Percentiles rank a stretch among this genome's conserved stretches.
Evolutionary conservation across 768 basidiomycete genomes (phyloP).

Genomic region (Podaxis sp.): DNA sequence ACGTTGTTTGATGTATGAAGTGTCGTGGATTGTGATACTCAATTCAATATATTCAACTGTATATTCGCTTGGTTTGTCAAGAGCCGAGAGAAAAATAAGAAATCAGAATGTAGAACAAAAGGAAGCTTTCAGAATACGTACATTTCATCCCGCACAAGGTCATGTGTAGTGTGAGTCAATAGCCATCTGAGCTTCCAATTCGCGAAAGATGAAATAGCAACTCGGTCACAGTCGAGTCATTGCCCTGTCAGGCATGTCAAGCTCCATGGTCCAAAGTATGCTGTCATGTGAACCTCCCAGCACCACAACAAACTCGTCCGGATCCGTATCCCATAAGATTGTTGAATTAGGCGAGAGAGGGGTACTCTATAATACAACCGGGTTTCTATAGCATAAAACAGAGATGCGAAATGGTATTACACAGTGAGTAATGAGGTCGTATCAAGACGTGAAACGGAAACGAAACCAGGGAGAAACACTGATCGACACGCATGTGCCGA

Average conservation of each 20-base stretch:
- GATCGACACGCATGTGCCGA: not conserved
- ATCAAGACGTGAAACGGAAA: not conserved
- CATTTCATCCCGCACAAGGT: not conserved
- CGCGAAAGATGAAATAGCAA: not conserved
- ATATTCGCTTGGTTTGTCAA: not conserved
- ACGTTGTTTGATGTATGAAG: not conserved
- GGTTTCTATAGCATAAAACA: not conserved
- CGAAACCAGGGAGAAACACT: not conserved
- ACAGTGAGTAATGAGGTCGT: not conserved
- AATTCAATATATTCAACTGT: not conserved
- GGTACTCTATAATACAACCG: not conserved
- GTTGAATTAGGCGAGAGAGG: not conserved
- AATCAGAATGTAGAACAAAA: not conserved
- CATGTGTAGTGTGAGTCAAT: not conserved
- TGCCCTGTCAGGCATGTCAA: too few relatives aligned
- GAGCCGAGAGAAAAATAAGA: not conserved
- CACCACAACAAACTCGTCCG: not conserved
- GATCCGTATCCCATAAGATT: not conserved
- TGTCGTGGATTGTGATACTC: not conserved
- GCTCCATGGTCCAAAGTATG: too few relatives aligned
- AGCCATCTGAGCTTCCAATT: not conserved
- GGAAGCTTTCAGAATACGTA: not conserved
- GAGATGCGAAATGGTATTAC: not conserved
- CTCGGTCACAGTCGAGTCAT: not conserved
- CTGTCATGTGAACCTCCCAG: too few relatives aligned